Conservation (phyloP, 129 eudicot genomes). For the Artemisia annua region DNA sequence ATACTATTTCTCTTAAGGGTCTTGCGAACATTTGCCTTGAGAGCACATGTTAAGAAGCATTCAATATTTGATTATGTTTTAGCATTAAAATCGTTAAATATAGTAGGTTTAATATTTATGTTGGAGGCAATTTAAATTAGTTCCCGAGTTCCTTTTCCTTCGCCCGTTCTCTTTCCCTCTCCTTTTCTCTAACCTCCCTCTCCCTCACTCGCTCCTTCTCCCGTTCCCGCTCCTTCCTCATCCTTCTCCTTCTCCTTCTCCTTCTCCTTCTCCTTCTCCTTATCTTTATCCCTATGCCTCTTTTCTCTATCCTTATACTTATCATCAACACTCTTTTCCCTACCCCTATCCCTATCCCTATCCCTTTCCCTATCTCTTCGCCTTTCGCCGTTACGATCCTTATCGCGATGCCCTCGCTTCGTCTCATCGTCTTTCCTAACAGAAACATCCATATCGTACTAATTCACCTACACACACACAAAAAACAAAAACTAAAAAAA, state of each 20-base stretch:
- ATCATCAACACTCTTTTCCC: constrained; percentile 59
- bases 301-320: constrained; percentile 50
- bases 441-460: constrained; percentile 33
- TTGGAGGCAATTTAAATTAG: too few species aligned
- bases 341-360: constrained; percentile 40
- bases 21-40: too few species aligned
- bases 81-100: too few species aligned
- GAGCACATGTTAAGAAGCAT: too few species aligned
- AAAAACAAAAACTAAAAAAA: background rate
- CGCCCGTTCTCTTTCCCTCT: constrained; percentile 26
- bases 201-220: constrained; percentile 37
- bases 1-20: too few species aligned
- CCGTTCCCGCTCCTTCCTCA: constrained; percentile 22
- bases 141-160: constrained; percentile 7
- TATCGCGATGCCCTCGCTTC: constrained; percentile 46
- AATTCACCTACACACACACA: constrained; percentile 2
- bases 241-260: too few species aligned
- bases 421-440: constrained; percentile 41
- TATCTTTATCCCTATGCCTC: constrained; percentile 49
- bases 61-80: too few species aligned
- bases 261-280: too few species aligned
- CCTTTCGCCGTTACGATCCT: constrained; percentile 55
- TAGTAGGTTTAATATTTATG: too few species aligned
- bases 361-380: constrained; percentile 45
- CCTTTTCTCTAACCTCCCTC: constrained; percentile 37